Conservation (phyloP, 768 basidiomycete species). For the Tulasnella sp. region DNA sequence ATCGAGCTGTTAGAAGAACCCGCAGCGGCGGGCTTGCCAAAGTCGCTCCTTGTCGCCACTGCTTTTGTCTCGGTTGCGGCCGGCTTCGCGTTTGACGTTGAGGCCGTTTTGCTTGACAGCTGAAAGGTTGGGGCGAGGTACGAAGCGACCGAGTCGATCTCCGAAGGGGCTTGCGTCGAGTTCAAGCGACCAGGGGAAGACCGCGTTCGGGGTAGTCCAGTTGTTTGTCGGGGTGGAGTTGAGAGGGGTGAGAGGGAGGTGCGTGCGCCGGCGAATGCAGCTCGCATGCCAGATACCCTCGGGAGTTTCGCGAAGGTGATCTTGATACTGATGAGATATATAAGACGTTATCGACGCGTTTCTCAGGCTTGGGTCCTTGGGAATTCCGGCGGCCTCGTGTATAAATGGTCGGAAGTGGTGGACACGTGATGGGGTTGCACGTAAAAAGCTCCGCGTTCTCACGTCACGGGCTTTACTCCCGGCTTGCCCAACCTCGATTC, state of each 20-base stretch:
- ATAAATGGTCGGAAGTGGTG: background rate
- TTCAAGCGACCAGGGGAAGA: background rate
- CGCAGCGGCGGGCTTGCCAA: background rate
- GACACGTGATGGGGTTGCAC: background rate
- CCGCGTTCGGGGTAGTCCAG: background rate
- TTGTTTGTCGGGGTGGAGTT: background rate
- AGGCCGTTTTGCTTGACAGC: background rate
- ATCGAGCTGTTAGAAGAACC: background rate
- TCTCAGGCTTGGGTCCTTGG: background rate
- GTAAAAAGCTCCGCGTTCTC: background rate
- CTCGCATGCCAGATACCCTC: background rate
- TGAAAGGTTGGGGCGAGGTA: background rate
- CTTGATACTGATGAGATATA: background rate
- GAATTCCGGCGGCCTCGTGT: background rate
- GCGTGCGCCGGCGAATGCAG: background rate
- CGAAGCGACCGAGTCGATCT: background rate
- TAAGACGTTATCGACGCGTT: background rate
- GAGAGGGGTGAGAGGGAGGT: background rate
- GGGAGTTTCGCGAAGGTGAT: background rate
- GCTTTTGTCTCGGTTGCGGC: background rate
- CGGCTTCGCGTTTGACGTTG: background rate
- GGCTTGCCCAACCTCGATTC: background rate
- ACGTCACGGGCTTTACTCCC: background rate
- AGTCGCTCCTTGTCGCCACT: background rate
- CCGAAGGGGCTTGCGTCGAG: background rate